Evolutionary conservation across 2,329 filamentous ascomycete genomes (phyloP).

Genomic region (Sclerotiophoma versabilis): DNA sequence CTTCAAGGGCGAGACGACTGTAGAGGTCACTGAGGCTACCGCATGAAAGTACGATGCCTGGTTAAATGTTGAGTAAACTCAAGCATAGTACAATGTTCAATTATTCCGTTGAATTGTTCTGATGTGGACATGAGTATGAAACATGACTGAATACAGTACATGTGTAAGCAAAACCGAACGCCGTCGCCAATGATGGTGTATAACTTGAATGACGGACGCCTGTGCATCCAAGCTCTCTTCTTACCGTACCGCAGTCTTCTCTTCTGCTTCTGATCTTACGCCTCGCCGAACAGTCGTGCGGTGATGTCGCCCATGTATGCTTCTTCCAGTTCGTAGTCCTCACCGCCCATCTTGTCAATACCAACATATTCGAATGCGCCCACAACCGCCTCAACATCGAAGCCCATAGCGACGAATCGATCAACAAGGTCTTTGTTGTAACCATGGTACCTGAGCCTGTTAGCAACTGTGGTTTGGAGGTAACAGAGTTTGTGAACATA

Average conservation of each 20-base stretch:
- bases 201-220: conserved; percentile 19
- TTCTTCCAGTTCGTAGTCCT: conserved; percentile 87
- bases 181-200: conserved; percentile 21
- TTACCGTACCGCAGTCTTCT: neutral
- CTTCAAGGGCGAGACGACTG: neutral
- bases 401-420: conserved; percentile 89
- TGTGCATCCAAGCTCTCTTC: conserved; percentile 8
- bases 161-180: conserved; percentile 19
- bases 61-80: neutral
- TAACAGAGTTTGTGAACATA: conserved; percentile 48
- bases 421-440: conserved; percentile 86
- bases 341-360: conserved; percentile 78
- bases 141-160: conserved; percentile 10
- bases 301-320: conserved; percentile 91
- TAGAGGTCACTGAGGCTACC: conserved; percentile 19
- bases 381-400: conserved; percentile 85
- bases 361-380: conserved; percentile 81
- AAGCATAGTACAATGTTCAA: conserved; percentile 1
- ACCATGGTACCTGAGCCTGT: conserved; percentile 73
- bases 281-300: conserved; percentile 81
- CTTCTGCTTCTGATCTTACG: conserved; percentile 33
- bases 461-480: conserved; percentile 27
- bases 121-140: neutral
- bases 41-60: conserved; percentile 9
- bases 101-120: neutral